A percentile compares a stretch with the other conserved stretches of the same genome.
phyloP scores from a whole-genome alignment of 768 basidiomycete species.

The Calocera cornea region DNA sequence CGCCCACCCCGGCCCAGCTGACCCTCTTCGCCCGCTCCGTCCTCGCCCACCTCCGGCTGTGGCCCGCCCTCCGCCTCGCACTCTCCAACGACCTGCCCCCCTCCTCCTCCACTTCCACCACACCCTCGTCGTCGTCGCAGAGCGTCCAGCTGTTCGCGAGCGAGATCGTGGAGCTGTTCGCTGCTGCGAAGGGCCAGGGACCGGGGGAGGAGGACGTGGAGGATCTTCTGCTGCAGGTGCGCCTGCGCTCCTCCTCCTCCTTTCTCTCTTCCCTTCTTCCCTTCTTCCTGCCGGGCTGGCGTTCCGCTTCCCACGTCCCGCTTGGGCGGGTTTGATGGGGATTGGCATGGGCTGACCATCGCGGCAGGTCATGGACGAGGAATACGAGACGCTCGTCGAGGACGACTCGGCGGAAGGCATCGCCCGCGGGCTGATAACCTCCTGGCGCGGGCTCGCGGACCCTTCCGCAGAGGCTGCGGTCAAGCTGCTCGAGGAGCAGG shows the following conservation, averaged over 20 bases:
- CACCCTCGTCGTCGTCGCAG: not conserved
- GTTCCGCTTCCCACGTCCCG: too few relatives aligned
- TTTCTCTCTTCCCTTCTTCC: too few relatives aligned
- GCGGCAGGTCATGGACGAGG: conserved; percentile 15
- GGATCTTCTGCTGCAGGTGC: conserved; percentile 18
- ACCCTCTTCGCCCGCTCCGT: conserved; percentile 24
- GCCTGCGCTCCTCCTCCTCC: too few relatives aligned
- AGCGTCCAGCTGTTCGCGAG: not conserved
- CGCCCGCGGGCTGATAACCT: not conserved
- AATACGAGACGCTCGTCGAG: conserved; percentile 19
- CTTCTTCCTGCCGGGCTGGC: too few relatives aligned
- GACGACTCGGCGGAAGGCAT: not conserved
- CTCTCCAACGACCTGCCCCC: conserved; percentile 5
- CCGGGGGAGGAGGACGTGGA: conserved; percentile 8
- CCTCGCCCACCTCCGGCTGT: conserved; percentile 23
- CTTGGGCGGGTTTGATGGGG: too few relatives aligned
- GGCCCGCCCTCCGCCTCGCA: conserved; percentile 27
- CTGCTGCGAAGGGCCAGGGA: not conserved
- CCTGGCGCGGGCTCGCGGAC: not conserved
- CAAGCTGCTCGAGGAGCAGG: conserved; percentile 9
- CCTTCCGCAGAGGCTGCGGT: conserved; percentile 13
- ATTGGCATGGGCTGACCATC: conserved; percentile 6
- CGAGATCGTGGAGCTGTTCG: not conserved
- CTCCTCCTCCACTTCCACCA: not conserved
- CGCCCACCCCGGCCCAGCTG: not conserved